Conservation (phyloP, 1,139 yeast species). For the Sugiyamaella sp. region DNA sequence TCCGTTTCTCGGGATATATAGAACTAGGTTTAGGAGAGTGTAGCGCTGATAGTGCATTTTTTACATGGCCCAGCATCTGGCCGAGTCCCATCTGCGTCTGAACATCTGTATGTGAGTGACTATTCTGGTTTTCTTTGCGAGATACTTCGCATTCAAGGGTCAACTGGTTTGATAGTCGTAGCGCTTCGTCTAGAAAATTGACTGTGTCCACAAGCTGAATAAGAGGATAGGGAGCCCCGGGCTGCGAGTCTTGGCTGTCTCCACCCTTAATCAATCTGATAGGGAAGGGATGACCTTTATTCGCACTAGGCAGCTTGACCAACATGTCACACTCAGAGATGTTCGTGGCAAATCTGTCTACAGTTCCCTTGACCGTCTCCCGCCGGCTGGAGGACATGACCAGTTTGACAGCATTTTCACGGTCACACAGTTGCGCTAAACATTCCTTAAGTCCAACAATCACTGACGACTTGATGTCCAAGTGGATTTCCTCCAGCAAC, state of each 20-base stretch:
- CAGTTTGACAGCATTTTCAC: constrained; percentile 37
- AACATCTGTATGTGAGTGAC: constrained; percentile 7
- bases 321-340: constrained; percentile 36
- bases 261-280: constrained; percentile 23
- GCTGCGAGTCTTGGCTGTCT: neutral
- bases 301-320: constrained; percentile 29
- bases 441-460: constrained; percentile 39
- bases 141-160: constrained; percentile 3
- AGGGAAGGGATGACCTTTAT: constrained; percentile 25
- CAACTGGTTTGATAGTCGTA: constrained; percentile 18
- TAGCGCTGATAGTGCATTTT: constrained; percentile 30
- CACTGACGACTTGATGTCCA: constrained; percentile 32
- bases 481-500: constrained; percentile 37
- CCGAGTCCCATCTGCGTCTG: constrained; percentile 23
- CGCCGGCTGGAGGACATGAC: constrained; percentile 40
- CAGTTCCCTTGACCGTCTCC: constrained; percentile 41
- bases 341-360: constrained; percentile 37
- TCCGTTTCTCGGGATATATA: constrained; percentile 31
- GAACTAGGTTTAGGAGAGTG: constrained; percentile 29
- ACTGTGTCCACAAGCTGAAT: constrained; percentile 36
- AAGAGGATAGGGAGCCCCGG: constrained; percentile 25
- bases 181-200: constrained; percentile 30
- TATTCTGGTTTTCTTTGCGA: too few relatives aligned
- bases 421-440: constrained; percentile 34
- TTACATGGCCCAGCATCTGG: constrained; percentile 26